Base-by-base conservation (phyloP, 1,284 basidiomycete genomes). In the Meripilus lineatus region DNA sequence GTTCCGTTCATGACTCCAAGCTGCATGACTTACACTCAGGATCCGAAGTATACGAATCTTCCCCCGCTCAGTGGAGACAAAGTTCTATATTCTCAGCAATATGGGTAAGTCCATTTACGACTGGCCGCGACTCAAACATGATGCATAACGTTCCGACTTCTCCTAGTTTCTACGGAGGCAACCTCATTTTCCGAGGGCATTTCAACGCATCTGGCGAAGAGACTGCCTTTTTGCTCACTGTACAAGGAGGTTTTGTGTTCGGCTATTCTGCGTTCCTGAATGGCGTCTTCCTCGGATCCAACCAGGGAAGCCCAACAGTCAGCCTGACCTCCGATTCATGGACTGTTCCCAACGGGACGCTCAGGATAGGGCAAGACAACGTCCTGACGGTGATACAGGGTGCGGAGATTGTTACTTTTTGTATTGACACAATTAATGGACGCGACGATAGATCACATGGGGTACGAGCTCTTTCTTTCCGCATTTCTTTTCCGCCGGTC, bases 191-290 rank as follows among this genome's bases (percentile, higher is more conserved):
- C 59, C 67, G 76, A 18, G 77, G 75, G 10, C 69, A 70, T 41
- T 79, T 79, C 57, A 69, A 57, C 18, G 67, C 70, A 5, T 64
- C 61, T 6, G 72, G 71, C 2, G 36, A 55, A 40, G 68, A 71
- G 53, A 71, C 66, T 2, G 70, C 63, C 6, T 61, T 78, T 32
- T 64, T 61, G 24, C 56, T 74, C 1, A 70, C 69, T 14, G 71
- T 76, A 6, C 69, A 72, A 54, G 72, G 67, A 32, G 74, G 73
- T 2, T 70, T 70, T 46, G 71, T 67, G 0, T 74, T 71, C 21
- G 76, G 70, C 0, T 75, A 73, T 55, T 70, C 70, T 20, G 69
- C 67, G 7, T 79, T 71, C 67, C 53, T 78, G 24, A 78, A 77
- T 47, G 71, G 70, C 1, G 55, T 65, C 2, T 77, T 74, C 58